Conservation (phyloP, 116 monocot species). For the Zostera marina region DNA sequence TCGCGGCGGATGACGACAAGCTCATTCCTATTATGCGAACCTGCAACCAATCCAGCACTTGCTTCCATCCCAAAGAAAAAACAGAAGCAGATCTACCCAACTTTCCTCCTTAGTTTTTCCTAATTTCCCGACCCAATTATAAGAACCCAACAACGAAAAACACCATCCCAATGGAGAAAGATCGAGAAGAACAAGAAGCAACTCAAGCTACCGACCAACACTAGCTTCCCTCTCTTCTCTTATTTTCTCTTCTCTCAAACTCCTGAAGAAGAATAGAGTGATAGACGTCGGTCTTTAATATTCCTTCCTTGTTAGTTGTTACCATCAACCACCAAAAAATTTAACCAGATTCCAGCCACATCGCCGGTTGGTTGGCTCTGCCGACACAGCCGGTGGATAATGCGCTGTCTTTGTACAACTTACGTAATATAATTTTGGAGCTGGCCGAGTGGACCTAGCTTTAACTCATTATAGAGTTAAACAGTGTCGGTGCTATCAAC, state of each 20-base stretch:
- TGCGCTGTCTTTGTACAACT: not conserved
- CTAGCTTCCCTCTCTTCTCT: not conserved
- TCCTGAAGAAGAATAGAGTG: not conserved
- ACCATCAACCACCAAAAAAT: conserved; percentile 6
- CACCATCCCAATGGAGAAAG: conserved; percentile 1
- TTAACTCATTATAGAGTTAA: no score
- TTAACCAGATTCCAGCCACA: not conserved
- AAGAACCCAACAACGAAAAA: not conserved
- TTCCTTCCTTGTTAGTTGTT: conserved; percentile 11
- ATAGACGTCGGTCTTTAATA: conserved; percentile 9
- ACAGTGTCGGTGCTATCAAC: no score
- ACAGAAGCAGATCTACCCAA: conserved; percentile 4
- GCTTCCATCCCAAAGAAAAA: conserved; percentile 42
- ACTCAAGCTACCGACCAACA: not conserved
- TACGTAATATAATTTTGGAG: no score
- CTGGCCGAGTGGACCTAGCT: no score
- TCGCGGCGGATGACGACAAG: conserved; percentile 93
- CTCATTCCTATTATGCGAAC: conserved; percentile 92
- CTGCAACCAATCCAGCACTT: conserved; percentile 82
- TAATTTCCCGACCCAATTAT: not conserved
- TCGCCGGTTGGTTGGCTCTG: not conserved
- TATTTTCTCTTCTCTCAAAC: not conserved
- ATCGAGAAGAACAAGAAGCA: not conserved
- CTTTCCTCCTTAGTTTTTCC: not conserved
- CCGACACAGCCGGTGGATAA: not conserved